phyloP scores from a whole-genome alignment of 73 alveolate genomes.

The Stentor coeruleus region DNA sequence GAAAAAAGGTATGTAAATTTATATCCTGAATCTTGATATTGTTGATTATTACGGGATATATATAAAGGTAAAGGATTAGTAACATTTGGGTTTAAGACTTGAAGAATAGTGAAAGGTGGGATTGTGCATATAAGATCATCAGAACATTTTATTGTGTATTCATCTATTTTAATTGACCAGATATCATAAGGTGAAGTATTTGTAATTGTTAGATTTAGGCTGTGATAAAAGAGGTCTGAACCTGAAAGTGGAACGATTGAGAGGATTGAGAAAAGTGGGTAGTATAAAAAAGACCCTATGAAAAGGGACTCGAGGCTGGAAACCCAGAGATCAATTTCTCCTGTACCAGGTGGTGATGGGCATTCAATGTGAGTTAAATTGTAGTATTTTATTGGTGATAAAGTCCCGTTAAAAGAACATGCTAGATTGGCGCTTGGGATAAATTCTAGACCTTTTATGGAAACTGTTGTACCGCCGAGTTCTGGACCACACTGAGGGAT shows the following conservation, averaged over 20 bases:
- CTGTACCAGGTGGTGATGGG: conserved; percentile 21
- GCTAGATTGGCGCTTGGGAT: not conserved
- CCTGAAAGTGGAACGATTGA: not conserved
- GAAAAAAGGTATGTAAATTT: not conserved
- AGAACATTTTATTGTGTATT: not conserved
- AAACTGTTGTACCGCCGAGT: not conserved
- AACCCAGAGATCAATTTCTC: not conserved
- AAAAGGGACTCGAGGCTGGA: not conserved
- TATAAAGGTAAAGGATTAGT: not conserved
- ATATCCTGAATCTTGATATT: not conserved
- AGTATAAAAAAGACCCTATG: not conserved
- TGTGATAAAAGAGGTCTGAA: not conserved
- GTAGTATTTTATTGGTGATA: not conserved
- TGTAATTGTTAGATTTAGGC: not conserved
- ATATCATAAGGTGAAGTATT: not conserved
- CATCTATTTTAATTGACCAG: not conserved
- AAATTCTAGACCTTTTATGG: not conserved
- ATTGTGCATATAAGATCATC: not conserved
- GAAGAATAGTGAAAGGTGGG: not conserved
- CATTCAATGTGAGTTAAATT: not conserved
- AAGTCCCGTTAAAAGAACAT: not conserved
- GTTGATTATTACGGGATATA: conserved; percentile 9
- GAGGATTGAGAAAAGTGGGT: not conserved
- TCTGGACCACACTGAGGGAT: not conserved
- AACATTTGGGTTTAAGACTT: not conserved